Evolutionary conservation across 75 land plant species (phyloP).

Genomic region (Sequoia sempervirens): DNA sequence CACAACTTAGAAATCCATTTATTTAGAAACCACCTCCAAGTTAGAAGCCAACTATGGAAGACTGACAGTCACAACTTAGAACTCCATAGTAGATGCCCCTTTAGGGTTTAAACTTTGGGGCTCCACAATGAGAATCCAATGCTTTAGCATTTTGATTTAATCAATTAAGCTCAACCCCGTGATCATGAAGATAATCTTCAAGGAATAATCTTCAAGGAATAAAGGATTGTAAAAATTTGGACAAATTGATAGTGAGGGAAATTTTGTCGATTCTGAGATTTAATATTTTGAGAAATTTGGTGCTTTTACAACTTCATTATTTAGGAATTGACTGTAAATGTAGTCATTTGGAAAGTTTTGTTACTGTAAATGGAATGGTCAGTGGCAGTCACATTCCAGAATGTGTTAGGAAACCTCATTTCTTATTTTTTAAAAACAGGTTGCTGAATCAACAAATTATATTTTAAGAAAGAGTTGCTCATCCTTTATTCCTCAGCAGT

Average conservation of each 20-base stretch:
- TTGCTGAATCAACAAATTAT: not conserved
- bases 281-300: not conserved
- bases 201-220: too few species aligned
- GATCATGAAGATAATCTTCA: too few species aligned
- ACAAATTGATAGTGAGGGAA: not conserved
- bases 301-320: not conserved
- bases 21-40: too few species aligned
- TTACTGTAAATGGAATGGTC: not conserved
- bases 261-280: not conserved
- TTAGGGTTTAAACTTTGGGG: too few species aligned
- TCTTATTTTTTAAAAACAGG: not conserved
- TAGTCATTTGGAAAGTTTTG: not conserved
- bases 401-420: not conserved
- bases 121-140: too few species aligned
- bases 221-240: not conserved
- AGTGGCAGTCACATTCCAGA: not conserved
- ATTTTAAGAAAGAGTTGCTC: not conserved
- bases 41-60: too few species aligned
- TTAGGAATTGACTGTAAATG: not conserved
- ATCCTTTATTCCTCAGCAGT: not conserved
- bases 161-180: too few species aligned
- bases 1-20: too few species aligned
- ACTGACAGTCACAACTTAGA: too few species aligned
- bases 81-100: too few species aligned
- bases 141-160: too few species aligned